Base-by-base conservation (phyloP, 2,329 filamentous ascomycete genomes). In the Torrubiella hemipterigena region DNA sequence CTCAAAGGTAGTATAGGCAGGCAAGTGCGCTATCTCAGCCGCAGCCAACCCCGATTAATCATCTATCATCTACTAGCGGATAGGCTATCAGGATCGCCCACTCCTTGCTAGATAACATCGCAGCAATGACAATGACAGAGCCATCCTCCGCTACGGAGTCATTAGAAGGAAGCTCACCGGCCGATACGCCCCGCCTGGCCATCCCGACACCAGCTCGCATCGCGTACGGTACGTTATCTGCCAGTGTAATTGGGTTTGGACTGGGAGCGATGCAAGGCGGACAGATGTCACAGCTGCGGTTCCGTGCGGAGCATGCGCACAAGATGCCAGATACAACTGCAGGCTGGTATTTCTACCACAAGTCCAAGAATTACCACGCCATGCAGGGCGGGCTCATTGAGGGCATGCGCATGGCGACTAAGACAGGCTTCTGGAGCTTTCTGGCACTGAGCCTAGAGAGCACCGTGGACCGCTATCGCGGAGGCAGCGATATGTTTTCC, bases 341-440 rank as follows among this genome's bases (percentile, higher is more conserved):
- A 3, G 89, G 86, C 13, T 98, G 91, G 91, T 98, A 89, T 52
- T 72, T 96, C n/a, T 98, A 98, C 56, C 89, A 96, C 64, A 95
- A 95, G 59, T 84, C 77, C 51, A 96, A 96, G 58, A 96, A 94
- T 57, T 96, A 98, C 61, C 76, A 85, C 46, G 71, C 81, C 31
- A 77, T 83, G 46, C 69, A 81, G 15, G 82, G 81, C 6, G 89
- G 81, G 1, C 61, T 93, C 13, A 73, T 73, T 31, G 85, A 93
- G 47, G 91, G 85, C 0, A 45, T 84, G 30, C 76, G 70, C 42
- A 83, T 91, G 67, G 86, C 81, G 2, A 51, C 61, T 19, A 76
- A 71, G 42, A 65, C 93, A 6, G 73, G 73, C 5, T 61, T 80
- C 27, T 87, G 87, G 71, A 81, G 75, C 3, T 69, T 73, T 13